Evolutionary conservation across 805 yeast species (phyloP).

Genomic region (Nakazawaea anatomiae): DNA sequence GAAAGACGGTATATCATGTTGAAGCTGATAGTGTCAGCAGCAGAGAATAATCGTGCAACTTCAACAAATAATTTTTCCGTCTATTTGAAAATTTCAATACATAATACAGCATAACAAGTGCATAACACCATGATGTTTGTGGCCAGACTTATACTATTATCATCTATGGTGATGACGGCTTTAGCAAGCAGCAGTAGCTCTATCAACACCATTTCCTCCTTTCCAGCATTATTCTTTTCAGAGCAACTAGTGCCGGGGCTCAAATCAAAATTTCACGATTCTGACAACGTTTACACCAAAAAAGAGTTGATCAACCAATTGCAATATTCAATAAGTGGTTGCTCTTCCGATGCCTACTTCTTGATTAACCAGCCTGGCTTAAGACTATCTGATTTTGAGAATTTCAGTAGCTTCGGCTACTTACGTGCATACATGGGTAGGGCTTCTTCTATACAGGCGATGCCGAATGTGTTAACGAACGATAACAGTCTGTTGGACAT

Average conservation of each 20-base stretch:
- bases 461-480: conserved; percentile 38
- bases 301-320: conserved; percentile 18
- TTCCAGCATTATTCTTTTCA: conserved; percentile 23
- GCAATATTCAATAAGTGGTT: conserved; percentile 24
- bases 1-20: no score
- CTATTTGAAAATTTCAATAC: no score
- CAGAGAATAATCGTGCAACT: no score
- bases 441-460: conserved; percentile 56
- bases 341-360: conserved; percentile 53
- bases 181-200: no score
- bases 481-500: conserved; percentile 36
- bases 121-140: no score
- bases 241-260: conserved; percentile 23
- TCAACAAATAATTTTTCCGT: no score
- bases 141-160: no score
- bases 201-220: not conserved
- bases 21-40: no score
- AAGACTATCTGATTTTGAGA: conserved; percentile 36
- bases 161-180: no score
- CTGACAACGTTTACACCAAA: conserved; percentile 21
- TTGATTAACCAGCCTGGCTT: conserved; percentile 52
- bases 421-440: conserved; percentile 44
- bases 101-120: no score
- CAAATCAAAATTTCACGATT: conserved; percentile 21
- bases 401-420: conserved; percentile 37